These are phyloP conservation scores for Gyrodon lividus DNA, from an alignment of 768 basidiomycete species.

Conservation along the genomic window DNA sequence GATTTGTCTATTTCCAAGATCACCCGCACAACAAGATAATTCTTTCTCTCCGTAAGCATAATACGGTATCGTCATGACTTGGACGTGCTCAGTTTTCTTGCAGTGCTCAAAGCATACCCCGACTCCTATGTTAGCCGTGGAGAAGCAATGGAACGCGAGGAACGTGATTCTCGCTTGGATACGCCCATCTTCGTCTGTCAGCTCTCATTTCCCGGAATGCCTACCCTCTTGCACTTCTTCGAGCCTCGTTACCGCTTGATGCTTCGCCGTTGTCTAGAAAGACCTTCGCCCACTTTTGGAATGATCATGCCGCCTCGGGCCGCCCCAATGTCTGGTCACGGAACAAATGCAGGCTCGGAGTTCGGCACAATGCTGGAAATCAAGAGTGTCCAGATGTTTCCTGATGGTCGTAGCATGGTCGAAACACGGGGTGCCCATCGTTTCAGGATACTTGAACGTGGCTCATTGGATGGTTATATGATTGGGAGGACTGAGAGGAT, in stretches of 20 bases:
- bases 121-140: slow-evolving; percentile 62
- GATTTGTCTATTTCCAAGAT: slow-evolving; percentile 75
- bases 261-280: slow-evolving; percentile 92
- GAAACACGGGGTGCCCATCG: slow-evolving; percentile 69
- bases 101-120: slow-evolving; percentile 73
- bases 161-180: slow-evolving; percentile 74
- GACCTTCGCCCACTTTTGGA: slow-evolving; percentile 76
- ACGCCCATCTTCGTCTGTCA: slow-evolving; percentile 92
- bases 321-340: slow-evolving; percentile 24
- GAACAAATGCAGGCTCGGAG: slow-evolving; percentile 32
- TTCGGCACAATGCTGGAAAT: slow-evolving; percentile 97
- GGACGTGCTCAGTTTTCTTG: slow-evolving; percentile 6
- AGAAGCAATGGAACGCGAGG: slow-evolving; percentile 66
- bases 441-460: slow-evolving; percentile 85
- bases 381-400: slow-evolving; percentile 77
- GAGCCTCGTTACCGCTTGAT: slow-evolving; percentile 95
- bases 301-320: slow-evolving; percentile 79
- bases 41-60: slow-evolving; percentile 58
- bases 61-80: slow-evolving; percentile 8
- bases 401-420: slow-evolving; percentile 88
- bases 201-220: slow-evolving; percentile 88
- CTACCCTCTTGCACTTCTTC: slow-evolving; percentile 87
- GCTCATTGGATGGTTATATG: slow-evolving; percentile 85
- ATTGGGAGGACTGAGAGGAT: slow-evolving; percentile 76
- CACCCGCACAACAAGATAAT: slow-evolving; percentile 73